These are phyloP conservation scores for Fennellomyces sp. DNA, from an alignment of 371 early-diverging fungal genomes.

Conservation along the genomic window DNA sequence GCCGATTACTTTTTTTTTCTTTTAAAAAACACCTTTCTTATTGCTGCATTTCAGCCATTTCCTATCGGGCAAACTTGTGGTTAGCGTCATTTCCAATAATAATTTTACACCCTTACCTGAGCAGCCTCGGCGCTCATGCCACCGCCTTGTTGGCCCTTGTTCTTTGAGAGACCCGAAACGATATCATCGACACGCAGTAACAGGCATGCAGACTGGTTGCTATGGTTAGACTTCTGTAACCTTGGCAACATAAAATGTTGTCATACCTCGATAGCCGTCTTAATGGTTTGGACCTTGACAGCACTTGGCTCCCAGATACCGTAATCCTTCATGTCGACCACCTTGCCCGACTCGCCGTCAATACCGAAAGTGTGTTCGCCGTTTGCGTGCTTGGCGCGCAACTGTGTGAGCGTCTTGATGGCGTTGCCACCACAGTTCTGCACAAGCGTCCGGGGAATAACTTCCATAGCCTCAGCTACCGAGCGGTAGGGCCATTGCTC, in stretches of 20 bases:
- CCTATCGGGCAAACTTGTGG: slow-evolving; percentile 1
- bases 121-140: slow-evolving; percentile 18
- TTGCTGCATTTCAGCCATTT: slow-evolving; percentile 17
- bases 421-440: slow-evolving; percentile 99
- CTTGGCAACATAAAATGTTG: not conserved
- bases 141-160: slow-evolving; percentile 41
- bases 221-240: not conserved
- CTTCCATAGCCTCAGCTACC: slow-evolving; percentile 95
- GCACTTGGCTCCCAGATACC: slow-evolving; percentile 99
- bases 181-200: slow-evolving; percentile 97
- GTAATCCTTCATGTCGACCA: slow-evolving; percentile 96
- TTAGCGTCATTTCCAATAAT: not conserved
- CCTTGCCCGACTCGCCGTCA: slow-evolving; percentile 94
- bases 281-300: slow-evolving; percentile 99
- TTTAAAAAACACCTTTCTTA: not conserved
- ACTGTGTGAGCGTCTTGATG: slow-evolving; percentile 91
- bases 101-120: slow-evolving; percentile 7
- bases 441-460: slow-evolving; percentile 97
- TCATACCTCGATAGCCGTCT: slow-evolving; percentile 97
- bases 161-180: slow-evolving; percentile 88
- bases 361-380: slow-evolving; percentile 92
- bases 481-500: slow-evolving; percentile 97
- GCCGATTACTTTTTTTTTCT: not conserved
- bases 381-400: slow-evolving; percentile 96
- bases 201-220: slow-evolving; percentile 80